Percentiles rank a stretch among this genome's conserved stretches.
Conservation (phyloP, 2,329 filamentous ascomycete genomes). For the Helicocarpus griseus region DNA sequence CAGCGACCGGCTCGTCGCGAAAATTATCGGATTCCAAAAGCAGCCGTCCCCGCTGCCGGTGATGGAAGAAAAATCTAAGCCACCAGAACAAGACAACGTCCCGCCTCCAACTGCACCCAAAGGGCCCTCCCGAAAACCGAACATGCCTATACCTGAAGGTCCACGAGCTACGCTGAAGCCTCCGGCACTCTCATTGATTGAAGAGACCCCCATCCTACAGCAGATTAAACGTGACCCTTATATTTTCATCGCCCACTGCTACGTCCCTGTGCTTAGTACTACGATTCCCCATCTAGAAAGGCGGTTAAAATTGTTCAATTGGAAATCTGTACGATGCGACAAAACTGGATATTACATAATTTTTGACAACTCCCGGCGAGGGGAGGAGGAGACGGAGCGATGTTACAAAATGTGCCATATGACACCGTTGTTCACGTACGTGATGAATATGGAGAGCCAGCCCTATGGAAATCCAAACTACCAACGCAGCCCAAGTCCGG, state of each 20-base stretch:
- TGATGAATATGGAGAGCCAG: slow-evolving; percentile 82
- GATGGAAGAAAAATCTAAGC: slow-evolving; percentile 21
- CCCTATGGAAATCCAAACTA: slow-evolving; percentile 57
- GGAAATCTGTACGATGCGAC: slow-evolving; percentile 75
- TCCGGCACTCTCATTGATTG: slow-evolving; percentile 44
- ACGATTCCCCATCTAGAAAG: slow-evolving; percentile 88
- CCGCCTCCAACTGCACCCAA: slow-evolving; percentile 79
- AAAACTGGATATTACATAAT: slow-evolving; percentile 80
- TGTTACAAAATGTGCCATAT: slow-evolving; percentile 73
- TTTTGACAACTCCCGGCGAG: slow-evolving; percentile 70
- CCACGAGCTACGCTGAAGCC: slow-evolving; percentile 29
- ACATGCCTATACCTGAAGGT: slow-evolving; percentile 14
- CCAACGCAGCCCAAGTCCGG: slow-evolving; percentile 40
- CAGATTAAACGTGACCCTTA: slow-evolving; percentile 74
- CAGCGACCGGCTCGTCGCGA: slow-evolving; percentile 68
- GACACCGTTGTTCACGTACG: slow-evolving; percentile 81
- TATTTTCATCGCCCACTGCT: slow-evolving; percentile 77
- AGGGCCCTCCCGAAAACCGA: slow-evolving; percentile 57
- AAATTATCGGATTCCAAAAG: slow-evolving; percentile 58
- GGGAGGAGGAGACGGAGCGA: slow-evolving; percentile 69
- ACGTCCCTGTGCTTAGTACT: slow-evolving; percentile 75
- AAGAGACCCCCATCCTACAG: slow-evolving; percentile 55
- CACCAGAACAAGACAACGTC: slow-evolving; percentile 24
- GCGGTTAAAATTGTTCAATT: slow-evolving; percentile 70
- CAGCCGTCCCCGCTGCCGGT: slow-evolving; percentile 11